Evolutionary conservation across 2,329 filamentous ascomycete species (phyloP).

Genomic region (Diaporthe australafricana): DNA sequence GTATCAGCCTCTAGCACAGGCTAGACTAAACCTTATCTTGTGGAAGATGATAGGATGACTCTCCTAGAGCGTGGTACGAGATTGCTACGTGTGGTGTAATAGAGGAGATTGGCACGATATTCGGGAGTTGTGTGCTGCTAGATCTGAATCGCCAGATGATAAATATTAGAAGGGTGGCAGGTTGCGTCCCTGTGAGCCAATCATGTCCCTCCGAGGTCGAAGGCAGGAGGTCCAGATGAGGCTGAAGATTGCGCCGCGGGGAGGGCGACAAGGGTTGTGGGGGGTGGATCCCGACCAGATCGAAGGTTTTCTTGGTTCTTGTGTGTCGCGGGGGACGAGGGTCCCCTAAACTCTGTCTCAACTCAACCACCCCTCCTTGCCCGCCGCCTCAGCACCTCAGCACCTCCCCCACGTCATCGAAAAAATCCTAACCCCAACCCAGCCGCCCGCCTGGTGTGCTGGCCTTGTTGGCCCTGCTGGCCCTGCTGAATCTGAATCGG

Average conservation of each 20-base stretch:
- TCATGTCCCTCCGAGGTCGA: not conserved
- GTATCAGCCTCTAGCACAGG: not conserved
- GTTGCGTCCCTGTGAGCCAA: not conserved
- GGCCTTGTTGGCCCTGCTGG: not conserved
- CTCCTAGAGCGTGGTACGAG: not conserved
- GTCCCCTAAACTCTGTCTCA: conserved; percentile 25
- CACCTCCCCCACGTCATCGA: conserved; percentile 10
- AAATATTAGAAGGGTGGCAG: not conserved
- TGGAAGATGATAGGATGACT: not conserved
- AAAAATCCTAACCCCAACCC: conserved; percentile 14
- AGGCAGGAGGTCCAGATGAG: conserved; percentile 20
- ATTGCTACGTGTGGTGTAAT: not conserved
- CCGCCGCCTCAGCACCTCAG: not conserved
- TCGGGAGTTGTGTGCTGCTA: not conserved
- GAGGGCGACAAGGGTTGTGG: not conserved
- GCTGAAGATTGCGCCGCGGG: conserved; percentile 18
- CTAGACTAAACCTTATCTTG: conserved; percentile 12
- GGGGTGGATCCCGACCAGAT: not conserved
- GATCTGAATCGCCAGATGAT: not conserved
- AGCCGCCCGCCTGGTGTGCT: not conserved
- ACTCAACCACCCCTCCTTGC: conserved; percentile 7
- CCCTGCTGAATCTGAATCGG: not conserved
- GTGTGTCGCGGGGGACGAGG: conserved; percentile 10
- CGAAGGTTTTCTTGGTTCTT: conserved; percentile 24
- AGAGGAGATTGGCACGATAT: not conserved